Base-by-base conservation (phyloP, 1,139 yeast genomes). In the Trichomonascaceae sp. region DNA sequence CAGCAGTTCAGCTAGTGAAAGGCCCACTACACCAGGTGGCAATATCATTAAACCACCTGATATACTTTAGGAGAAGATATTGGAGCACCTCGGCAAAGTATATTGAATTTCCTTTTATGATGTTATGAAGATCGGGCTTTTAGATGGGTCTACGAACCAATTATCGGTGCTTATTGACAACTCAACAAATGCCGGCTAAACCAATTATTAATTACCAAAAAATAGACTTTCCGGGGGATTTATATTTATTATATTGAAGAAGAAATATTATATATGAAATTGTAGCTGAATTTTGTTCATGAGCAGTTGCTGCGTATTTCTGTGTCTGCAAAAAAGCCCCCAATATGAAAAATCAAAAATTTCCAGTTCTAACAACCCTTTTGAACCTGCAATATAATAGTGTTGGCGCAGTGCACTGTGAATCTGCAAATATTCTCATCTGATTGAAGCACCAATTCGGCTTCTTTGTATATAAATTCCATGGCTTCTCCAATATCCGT, bases 401-500 rank as follows among this genome's bases (percentile, higher is more conserved):
- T 6, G 6, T 22, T 22, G n/a, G n/a, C n/a, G n/a, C n/a, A n/a
- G n/a, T n/a, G n/a, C n/a, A n/a, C n/a, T n/a, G n/a, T n/a, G n/a
- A n/a, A n/a, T n/a, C n/a, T n/a, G n/a, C n/a, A n/a, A n/a, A n/a
- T n/a, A n/a, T n/a, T n/a, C n/a, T n/a, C n/a, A n/a, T 22, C 6
- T 22, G 24, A 22, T 22, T 22, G 43, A 18, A 36, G 41, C 17
- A 3, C n/a, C 8, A 5, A 7, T 9, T 13, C 8, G 17, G 17
- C 41, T 36, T 36, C 41, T 36, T 6, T 36, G 17, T 15, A 36
- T 13, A 36, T 36, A 36, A 36, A 13, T 3, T 19, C 45, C 43
- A 47, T 48, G 50, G 50, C 50, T 7, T 39, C 50, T 48, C 50
- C 52, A 17, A 50, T 50, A 38, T 43, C 62, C 45, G 60, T 63